Base-by-base conservation (phyloP, 495 filamentous ascomycete genomes). In the Bombardia bombarda region DNA sequence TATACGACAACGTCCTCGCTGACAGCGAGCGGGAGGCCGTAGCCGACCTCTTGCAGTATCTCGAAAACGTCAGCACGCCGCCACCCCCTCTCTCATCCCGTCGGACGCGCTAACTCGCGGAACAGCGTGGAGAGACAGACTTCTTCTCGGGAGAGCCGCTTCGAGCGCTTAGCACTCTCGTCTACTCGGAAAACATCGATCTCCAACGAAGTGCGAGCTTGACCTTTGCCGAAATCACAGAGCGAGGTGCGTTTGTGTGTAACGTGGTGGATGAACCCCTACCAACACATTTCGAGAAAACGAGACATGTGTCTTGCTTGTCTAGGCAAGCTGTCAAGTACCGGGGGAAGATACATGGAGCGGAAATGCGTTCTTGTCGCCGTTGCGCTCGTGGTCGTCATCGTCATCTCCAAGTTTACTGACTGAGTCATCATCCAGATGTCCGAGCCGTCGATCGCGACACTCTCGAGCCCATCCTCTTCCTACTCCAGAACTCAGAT, bases 81-180 rank as follows among this genome's bases (percentile, higher is more conserved):
- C 20, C 28, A 14, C 25, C 41, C 32, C 26, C 13, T 9, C 35
- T 17, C 19, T 16, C 30, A 41, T 21, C 47, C 35, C 36, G n/a
- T 35, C 34, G 17, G 40, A 24, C 4, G n/a, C 20, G n/a, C 56
- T 57, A 43, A 60, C 50, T 17, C 39, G 19, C 19, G 19, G 5
- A 5, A 31, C 43, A 97, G 90, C 81, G 90, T 56, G 80, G 79
- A 40, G 93, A 97, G 58, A 94, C 88, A 51, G 90, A 98, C 61
- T 99, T 99, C 77, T 99, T 99, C 68, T 80, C 85, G 19, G 92
- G 92, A 63, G 88, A 95, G 56, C 92, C 92, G n/a, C 80, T 99
- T 46, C 84, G 82, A 61, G 90, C 92, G 30, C 69, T 99, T 33
- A 95, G 85, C 68, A 97, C 89, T 4, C 74, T 99, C 3, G 92